Evolutionary conservation across 1,284 basidiomycete genomes (phyloP).

Genomic region (Leccinum fallax): DNA sequence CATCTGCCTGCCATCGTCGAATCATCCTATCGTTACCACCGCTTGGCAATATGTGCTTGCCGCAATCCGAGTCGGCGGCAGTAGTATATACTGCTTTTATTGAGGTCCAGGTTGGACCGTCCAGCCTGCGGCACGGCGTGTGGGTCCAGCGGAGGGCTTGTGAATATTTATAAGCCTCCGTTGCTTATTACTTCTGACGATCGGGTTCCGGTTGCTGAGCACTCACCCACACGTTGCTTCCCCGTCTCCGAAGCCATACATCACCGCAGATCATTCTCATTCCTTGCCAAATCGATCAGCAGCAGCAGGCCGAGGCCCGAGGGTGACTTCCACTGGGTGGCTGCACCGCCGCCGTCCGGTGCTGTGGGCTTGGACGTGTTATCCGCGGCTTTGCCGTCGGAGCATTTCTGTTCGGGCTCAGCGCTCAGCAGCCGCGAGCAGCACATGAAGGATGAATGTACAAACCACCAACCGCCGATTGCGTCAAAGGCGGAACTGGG

Average conservation of each 20-base stretch:
- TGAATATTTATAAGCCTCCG: too few species aligned
- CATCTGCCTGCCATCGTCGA: too few species aligned
- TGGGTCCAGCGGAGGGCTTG: too few species aligned
- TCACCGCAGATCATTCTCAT: conserved; percentile 31
- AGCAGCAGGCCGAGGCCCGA: conserved; percentile 11
- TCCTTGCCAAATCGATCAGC: conserved; percentile 25
- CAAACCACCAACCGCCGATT: conserved; percentile 14
- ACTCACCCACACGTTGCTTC: conserved; percentile 20
- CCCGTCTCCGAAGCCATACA: conserved; percentile 31
- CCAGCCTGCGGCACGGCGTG: too few species aligned
- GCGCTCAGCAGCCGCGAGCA: conserved; percentile 18
- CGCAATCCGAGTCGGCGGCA: too few species aligned
- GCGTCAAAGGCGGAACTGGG: not conserved
- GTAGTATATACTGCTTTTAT: too few species aligned
- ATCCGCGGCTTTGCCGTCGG: conserved; percentile 25
- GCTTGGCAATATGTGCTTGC: too few species aligned
- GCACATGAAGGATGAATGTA: conserved; percentile 6
- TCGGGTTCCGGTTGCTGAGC: conserved; percentile 22
- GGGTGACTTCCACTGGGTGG: conserved; percentile 27
- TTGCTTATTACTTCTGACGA: conserved; percentile 19
- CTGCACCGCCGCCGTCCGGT: conserved; percentile 16
- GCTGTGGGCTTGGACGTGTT: conserved; percentile 18
- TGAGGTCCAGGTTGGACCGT: too few species aligned
- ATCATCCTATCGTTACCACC: too few species aligned
- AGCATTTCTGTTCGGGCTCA: conserved; percentile 22